Base-by-base conservation (phyloP, 306 rosid species). In the Vigna hirtella region DNA sequence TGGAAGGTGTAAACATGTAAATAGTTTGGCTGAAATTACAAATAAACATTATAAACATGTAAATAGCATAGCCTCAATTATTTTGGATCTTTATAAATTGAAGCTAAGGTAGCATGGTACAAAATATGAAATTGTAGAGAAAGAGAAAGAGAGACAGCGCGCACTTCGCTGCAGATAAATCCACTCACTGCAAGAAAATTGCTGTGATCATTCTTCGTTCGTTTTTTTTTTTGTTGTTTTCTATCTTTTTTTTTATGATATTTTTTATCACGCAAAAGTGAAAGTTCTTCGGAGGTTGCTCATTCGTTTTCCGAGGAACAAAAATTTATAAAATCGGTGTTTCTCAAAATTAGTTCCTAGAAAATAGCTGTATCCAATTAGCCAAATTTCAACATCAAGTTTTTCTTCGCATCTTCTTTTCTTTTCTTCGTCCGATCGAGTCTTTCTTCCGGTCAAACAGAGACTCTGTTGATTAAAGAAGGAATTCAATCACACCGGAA, bases 201-300 rank as follows among this genome's bases (percentile, higher is more conserved):
- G 0, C 12, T 36, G 55, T 38, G 77, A 34, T 36, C 57, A 6
- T 16, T 53, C 30, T 32, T 47, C 43, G 4, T 13, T n/a, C 28
- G 7, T 62, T 26, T 55, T 52, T 11, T n/a, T 16, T 32, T 71
- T 49, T 78, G 0, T 14, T 11, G 5, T 17, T 70, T 28, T 24
- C 11, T 15, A 34, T 26, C 4, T 9, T 43, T 43, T 43, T 43
- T 10, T 2, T 40, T 42, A 42, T 2, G 47, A 26, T 11, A 9
- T 34, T 26, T 52, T 74, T 12, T 5, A 49, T 75, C 85, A 81
- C 68, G 71, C 71, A 28, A 38, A 68, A 67, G 28, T 74, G 77
- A 74, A 51, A 67, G 26, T 57, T 43, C 34, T 57, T 36, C 0
- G 24, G 0, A 57, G 49, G 8, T 66, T 74, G 70, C 12, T 66